Base-by-base conservation (phyloP, 2,329 filamentous ascomycete genomes). In the Phialophora macrospora region DNA sequence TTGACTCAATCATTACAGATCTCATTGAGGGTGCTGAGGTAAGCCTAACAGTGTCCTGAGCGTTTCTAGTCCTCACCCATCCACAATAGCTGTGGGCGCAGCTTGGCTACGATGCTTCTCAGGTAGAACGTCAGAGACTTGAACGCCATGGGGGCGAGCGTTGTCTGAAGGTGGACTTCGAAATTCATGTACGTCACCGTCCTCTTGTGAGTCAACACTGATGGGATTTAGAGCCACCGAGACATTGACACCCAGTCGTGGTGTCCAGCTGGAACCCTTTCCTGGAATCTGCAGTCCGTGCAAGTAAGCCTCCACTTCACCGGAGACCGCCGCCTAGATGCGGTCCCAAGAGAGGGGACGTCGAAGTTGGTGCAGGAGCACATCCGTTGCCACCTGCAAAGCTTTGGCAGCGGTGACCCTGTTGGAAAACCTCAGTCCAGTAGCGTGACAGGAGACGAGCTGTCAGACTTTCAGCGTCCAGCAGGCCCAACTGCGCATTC, bases 41-140 rank as follows among this genome's bases (percentile, higher is more conserved):
- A 65, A 65, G 66, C 49, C 60, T 34, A 28, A 12, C 28, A 28
- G 14, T 20, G n/a, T 30, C n/a, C 12, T 30, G 55, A 44, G 20
- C n/a, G 22, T 22, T 20, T 51, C 22, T 30, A n/a, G 38, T 46
- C 49, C 28, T 62, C 34, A 55, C 64, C 54, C n/a, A 64, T 57
- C 28, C 30, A 22, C 38, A 17, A 22, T 24, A 69, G 67, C 24
- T 69, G 52, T 69, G 67, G 67, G 30, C 38, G 20, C 61, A 69
- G 56, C 67, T 69, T 32, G 65, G 67, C 11, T 69, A 67, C 41
- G 60, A 67, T 32, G 55, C 59, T 17, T 67, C 48, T 32, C 44
- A 44, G 17, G 49, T 56, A n/a, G 28, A 49, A 24, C 38, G 38
- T 1, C 22, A 48, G 4, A 9, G 11, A 34, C 28, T 12, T 17